Evolutionary conservation across 75 land plant species (phyloP).

Genomic region (Isoetes taiwanensis): DNA sequence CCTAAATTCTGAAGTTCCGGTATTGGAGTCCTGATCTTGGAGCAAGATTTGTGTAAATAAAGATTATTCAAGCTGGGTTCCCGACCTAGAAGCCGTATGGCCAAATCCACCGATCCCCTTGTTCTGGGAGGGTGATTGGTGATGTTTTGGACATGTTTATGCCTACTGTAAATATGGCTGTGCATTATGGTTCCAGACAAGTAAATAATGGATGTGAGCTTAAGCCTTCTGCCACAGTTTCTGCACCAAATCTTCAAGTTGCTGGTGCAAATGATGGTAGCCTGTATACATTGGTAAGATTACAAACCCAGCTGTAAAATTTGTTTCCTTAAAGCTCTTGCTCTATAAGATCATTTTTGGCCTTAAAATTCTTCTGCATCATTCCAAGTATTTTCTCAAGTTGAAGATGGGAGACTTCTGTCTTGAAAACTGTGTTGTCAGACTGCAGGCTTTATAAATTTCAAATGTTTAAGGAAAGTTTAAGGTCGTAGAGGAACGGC

Average conservation of each 20-base stretch:
- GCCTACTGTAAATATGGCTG: conserved; percentile 34
- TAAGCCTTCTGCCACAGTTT: conserved; percentile 39
- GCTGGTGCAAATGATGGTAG: conserved; percentile 24
- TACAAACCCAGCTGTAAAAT: background rate
- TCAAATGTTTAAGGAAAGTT: no score
- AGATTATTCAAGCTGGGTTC: no score
- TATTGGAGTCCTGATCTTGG: no score
- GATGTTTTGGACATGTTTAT: conserved; percentile 64
- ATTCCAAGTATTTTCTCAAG: background rate
- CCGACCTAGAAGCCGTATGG: no score
- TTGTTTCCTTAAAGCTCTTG: background rate
- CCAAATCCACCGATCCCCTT: conserved; percentile 43
- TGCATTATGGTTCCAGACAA: conserved; percentile 37
- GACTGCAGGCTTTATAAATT: no score
- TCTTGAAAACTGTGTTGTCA: background rate
- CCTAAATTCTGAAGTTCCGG: no score
- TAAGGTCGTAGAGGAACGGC: no score
- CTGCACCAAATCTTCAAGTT: conserved; percentile 38
- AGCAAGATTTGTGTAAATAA: no score
- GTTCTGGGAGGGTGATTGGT: conserved; percentile 65
- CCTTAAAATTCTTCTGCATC: background rate
- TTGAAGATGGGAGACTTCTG: background rate
- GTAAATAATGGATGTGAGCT: conserved; percentile 59
- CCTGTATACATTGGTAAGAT: conserved; percentile 48
- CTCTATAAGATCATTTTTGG: background rate